Base-by-base conservation (phyloP, 2,329 filamentous ascomycete genomes). In the Fusarium sp. region DNA sequence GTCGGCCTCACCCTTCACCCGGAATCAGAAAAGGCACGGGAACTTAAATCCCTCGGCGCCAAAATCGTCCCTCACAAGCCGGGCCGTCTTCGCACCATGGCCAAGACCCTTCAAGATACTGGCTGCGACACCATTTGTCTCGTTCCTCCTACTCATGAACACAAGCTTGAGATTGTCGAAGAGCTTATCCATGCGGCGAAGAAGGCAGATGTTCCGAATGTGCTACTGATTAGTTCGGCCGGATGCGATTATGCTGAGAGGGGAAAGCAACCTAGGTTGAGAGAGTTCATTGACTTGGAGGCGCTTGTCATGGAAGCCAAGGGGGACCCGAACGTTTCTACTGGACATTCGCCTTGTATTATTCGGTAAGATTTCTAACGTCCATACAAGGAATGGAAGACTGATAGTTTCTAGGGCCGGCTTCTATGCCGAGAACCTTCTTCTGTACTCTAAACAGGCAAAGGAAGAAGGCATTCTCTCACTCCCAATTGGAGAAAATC, bases 281-380 rank as follows among this genome's bases (percentile, higher is more conserved):
- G 84, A 1, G 82, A 86, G 76, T 86, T 87, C 67, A 81, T 86
- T 46, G 82, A 86, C 50, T 71, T 87, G 7, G 84, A 87, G 74
- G 73, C 68, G 11, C 37, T 80, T 51, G 79, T 84, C 16, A 65
- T 86, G 70, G 73, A 74, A 8, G 58, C 76, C 10, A 86, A 86
- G 66, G 84, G 84, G 0, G 81, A 70, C 9, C 34, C 53, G 2
- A 23, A 26, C 9, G 46, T 48, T 26, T 54, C 61, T 5, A 51
- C 62, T 1, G 60, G 60, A 3, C 45, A 39, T 3, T 65, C 62
- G 18, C 43, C 61, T 11, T 65, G 62, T 11, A 41, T 65, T 14
- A 60, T 65, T 37, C 54, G 61, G 62, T 54, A 28, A 26, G 13
- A 8, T 9, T 14, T 6, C 1, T 2, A 7, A 19, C 13, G 4